Evolutionary conservation across 805 yeast genomes (phyloP).

Genomic region (Metschnikowia peoriensis): DNA sequence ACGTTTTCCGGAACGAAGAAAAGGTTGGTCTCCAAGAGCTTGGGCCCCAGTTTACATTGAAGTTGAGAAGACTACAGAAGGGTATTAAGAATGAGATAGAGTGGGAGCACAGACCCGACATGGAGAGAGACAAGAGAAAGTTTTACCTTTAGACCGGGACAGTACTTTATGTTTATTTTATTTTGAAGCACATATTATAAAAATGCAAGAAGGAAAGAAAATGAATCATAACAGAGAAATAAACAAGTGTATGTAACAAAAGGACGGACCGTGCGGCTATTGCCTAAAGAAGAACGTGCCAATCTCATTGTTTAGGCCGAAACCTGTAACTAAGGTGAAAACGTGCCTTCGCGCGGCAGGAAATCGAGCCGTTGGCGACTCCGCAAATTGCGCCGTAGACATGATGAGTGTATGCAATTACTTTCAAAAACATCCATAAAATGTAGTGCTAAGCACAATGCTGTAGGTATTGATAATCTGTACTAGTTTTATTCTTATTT

Average conservation of each 20-base stretch:
- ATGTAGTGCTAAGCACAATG: background rate
- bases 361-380: background rate
- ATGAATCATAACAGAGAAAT: too few relatives aligned
- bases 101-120: slow-evolving; percentile 95
- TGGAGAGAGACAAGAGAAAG: slow-evolving; percentile 95
- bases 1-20: slow-evolving; percentile 84
- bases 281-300: background rate
- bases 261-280: background rate
- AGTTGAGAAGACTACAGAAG: slow-evolving; percentile 82
- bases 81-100: slow-evolving; percentile 90
- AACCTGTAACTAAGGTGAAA: background rate
- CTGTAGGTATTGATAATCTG: background rate
- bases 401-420: too few relatives aligned
- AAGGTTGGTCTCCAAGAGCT: slow-evolving; percentile 92
- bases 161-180: background rate
- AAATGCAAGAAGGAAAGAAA: background rate
- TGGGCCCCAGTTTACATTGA: slow-evolving; percentile 94
- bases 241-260: too few relatives aligned
- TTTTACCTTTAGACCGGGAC: slow-evolving; percentile 58
- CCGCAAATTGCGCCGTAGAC: background rate
- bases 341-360: background rate
- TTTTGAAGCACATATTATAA: too few relatives aligned
- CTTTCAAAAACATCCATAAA: too few relatives aligned
- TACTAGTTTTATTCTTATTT: too few relatives aligned
- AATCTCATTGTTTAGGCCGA: background rate